Conservation (phyloP, 495 filamentous ascomycete species). For the Podospora australis region DNA sequence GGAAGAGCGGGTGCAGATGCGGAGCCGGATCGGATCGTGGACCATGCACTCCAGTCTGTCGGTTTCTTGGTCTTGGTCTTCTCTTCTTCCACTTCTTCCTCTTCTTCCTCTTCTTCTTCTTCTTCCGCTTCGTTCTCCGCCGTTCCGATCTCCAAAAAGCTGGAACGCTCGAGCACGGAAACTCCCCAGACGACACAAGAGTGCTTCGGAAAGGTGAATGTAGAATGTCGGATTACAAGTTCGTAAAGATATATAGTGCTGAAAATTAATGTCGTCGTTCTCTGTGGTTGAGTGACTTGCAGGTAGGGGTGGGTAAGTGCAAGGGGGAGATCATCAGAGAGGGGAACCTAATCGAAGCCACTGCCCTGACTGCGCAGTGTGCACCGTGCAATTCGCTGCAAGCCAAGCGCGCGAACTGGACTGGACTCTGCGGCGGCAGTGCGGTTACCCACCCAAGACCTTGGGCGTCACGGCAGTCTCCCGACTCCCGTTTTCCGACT, state of each 20-base stretch:
- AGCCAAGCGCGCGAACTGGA: constrained; percentile 9
- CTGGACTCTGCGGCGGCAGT: too few relatives aligned
- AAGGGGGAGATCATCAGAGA: constrained; percentile 1
- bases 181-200: too few relatives aligned
- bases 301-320: neutral
- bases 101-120: constrained; percentile 1
- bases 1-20: neutral
- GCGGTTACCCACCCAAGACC: constrained; percentile 3
- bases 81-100: neutral
- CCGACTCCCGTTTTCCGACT: constrained; percentile 4
- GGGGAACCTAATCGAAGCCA: constrained; percentile 13
- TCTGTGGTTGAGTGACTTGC: too few relatives aligned
- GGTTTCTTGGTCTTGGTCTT: neutral
- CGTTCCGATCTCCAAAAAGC: too few relatives aligned
- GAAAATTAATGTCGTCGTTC: too few relatives aligned
- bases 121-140: too few relatives aligned
- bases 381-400: neutral
- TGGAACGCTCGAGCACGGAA: too few relatives aligned
- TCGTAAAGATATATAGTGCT: too few relatives aligned
- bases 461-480: constrained; percentile 7
- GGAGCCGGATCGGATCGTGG: constrained; percentile 12
- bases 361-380: too few relatives aligned
- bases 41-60: neutral
- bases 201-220: too few relatives aligned
- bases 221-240: too few relatives aligned